phyloP scores from a whole-genome alignment of 179 eudicot genomes.

The Gypsophila paniculata region DNA sequence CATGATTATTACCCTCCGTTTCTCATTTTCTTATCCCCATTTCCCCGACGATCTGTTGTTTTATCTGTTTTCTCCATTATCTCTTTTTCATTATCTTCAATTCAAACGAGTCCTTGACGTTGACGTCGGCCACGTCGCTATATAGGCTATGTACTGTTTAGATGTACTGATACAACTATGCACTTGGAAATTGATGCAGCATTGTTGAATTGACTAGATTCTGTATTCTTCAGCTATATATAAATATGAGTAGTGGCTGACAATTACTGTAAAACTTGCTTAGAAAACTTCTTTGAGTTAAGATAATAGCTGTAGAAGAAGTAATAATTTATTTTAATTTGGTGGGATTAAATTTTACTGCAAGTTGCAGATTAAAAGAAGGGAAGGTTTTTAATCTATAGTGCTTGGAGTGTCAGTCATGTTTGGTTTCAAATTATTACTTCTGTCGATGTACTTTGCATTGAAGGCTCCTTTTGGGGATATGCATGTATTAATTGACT shows the following conservation, averaged over 20 bases:
- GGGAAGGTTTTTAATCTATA: constrained; percentile 18
- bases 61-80: neutral
- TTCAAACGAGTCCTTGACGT: neutral
- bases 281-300: neutral
- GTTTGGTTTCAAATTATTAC: constrained; percentile 4
- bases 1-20: neutral
- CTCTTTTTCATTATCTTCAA: neutral
- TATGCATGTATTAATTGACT: constrained; percentile 15
- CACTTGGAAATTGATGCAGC: constrained; percentile 16
- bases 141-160: neutral
- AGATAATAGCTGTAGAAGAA: neutral
- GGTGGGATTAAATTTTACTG: constrained; percentile 2
- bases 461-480: constrained; percentile 20
- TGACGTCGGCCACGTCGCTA: neutral
- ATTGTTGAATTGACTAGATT: constrained; percentile 23
- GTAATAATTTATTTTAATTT: neutral
- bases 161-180: constrained; percentile 6
- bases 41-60: neutral
- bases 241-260: constrained; percentile 17
- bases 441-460: neutral
- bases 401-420: constrained; percentile 35
- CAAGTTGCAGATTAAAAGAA: constrained; percentile 22
- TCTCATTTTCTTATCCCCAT: neutral
- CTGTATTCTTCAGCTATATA: constrained; percentile 9
- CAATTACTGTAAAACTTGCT: neutral